A percentile compares a stretch with the other conserved stretches of the same genome.
phyloP scores from a whole-genome alignment of 2,329 filamentous ascomycete genomes.

The Fusarium albidum region DNA sequence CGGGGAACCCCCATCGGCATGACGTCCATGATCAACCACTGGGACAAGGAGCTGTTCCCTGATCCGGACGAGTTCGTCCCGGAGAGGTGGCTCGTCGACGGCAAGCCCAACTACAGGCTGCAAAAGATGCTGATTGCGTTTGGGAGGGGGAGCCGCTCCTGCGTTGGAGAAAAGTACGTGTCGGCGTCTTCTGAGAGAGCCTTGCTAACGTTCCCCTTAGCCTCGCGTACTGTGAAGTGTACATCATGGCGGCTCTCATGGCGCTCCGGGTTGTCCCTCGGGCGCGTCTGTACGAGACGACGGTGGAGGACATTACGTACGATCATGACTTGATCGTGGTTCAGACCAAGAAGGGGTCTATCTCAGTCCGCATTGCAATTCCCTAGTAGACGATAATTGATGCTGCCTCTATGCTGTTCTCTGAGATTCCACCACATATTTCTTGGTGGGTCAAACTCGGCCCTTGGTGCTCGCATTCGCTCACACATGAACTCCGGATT shows the following conservation, averaged over 20 bases:
- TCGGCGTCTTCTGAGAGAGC: fast-evolving
- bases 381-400: neutral
- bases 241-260: constrained; percentile 23
- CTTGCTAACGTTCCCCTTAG: constrained; percentile 3
- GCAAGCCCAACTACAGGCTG: constrained; percentile 39
- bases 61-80: constrained; percentile 46
- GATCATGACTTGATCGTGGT: constrained; percentile 34
- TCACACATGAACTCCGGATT: too few species aligned
- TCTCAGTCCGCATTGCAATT: constrained; percentile 20
- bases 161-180: constrained; percentile 35
- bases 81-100: constrained; percentile 38
- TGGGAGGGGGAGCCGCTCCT: constrained; percentile 33
- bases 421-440: too few species aligned
- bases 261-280: constrained; percentile 24
- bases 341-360: constrained; percentile 32
- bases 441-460: too few species aligned
- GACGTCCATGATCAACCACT: constrained; percentile 45
- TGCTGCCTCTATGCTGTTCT: too few species aligned
- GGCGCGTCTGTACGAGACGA: constrained; percentile 25
- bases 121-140: constrained; percentile 31
- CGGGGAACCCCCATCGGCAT: constrained; percentile 45
- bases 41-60: constrained; percentile 43
- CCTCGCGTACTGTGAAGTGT: constrained; percentile 32
- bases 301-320: constrained; percentile 27
- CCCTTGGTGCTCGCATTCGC: too few species aligned